These are phyloP conservation scores for Phytophthora megakarya DNA, from an alignment of 352 stramenopile genomes.

Conservation along the genomic window DNA sequence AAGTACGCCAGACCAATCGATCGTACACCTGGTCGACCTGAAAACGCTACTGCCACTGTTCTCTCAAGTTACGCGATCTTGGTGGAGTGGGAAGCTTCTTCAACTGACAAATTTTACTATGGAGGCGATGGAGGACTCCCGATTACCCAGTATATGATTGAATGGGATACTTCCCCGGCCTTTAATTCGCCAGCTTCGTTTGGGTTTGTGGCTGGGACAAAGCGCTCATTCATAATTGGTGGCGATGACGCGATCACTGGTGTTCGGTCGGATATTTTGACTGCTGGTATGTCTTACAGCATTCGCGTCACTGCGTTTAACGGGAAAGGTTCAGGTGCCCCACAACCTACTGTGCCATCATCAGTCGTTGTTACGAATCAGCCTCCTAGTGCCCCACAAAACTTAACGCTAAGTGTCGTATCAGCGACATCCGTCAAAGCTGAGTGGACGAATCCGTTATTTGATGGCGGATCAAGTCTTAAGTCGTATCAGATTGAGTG, in stretches of 20 bases:
- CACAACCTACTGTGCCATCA: slow-evolving; percentile 44
- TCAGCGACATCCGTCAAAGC: slow-evolving; percentile 78
- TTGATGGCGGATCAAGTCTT: slow-evolving; percentile 91
- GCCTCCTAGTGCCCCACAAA: slow-evolving; percentile 56
- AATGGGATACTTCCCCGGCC: slow-evolving; percentile 91
- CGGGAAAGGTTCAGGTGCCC: slow-evolving; percentile 60
- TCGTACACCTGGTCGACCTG: slow-evolving; percentile 74
- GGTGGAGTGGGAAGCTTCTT: slow-evolving; percentile 90
- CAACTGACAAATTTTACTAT: slow-evolving; percentile 83
- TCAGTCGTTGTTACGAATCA: slow-evolving; percentile 63
- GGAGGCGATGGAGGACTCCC: slow-evolving; percentile 90
- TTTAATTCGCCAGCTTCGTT: slow-evolving; percentile 91
- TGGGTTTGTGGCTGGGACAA: slow-evolving; percentile 51
- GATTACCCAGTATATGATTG: slow-evolving; percentile 95
- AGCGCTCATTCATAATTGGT: slow-evolving; percentile 87
- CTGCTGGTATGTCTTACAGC: slow-evolving; percentile 74
- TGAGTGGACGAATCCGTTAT: slow-evolving; percentile 88
- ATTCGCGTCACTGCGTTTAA: slow-evolving; percentile 84
- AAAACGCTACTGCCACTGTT: slow-evolving; percentile 64
- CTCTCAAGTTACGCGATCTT: slow-evolving; percentile 91
- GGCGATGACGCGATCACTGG: slow-evolving; percentile 93
- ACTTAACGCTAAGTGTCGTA: slow-evolving; percentile 59
- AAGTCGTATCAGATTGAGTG: slow-evolving; percentile 79
- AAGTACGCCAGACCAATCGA: slow-evolving; percentile 59
- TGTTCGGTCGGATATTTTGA: slow-evolving; percentile 81